Percentiles rank a stretch among this genome's conserved stretches.
Evolutionary conservation across 176 grass and related monocot species (phyloP).

Genomic region (Otatea glauca): DNA sequence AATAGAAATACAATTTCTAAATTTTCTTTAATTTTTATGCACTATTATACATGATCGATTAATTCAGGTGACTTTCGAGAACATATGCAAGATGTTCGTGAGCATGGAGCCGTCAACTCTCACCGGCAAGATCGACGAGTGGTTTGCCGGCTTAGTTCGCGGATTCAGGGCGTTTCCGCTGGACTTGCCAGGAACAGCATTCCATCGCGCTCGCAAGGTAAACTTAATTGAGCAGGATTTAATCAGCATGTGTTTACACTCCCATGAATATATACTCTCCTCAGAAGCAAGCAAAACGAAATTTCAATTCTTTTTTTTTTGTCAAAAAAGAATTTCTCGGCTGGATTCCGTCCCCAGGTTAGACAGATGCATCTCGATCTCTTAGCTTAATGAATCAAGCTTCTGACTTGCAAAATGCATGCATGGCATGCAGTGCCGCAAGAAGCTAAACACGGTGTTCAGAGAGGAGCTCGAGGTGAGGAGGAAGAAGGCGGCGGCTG

Average conservation of each 20-base stretch:
- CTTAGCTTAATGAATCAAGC: too few relatives aligned
- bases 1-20: too few relatives aligned
- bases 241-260: too few relatives aligned
- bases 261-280: too few relatives aligned
- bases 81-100: slow-evolving; percentile 54
- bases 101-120: slow-evolving; percentile 54
- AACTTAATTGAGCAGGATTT: not conserved
- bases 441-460: slow-evolving; percentile 35
- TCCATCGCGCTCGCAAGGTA: slow-evolving; percentile 36
- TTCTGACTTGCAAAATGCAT: not conserved
- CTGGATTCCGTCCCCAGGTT: too few relatives aligned
- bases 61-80: slow-evolving; percentile 48
- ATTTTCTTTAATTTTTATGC: too few relatives aligned
- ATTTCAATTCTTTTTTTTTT: too few relatives aligned
- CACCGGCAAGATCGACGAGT: slow-evolving; percentile 33
- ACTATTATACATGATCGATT: too few relatives aligned
- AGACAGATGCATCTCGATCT: too few relatives aligned
- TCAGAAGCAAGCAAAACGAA: too few relatives aligned
- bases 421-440: slow-evolving; percentile 5
- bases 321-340: too few relatives aligned
- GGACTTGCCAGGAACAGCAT: slow-evolving; percentile 43
- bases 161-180: slow-evolving; percentile 42
- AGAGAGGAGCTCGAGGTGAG: slow-evolving; percentile 44
- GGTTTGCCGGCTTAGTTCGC: slow-evolving; percentile 23
- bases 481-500: not conserved